Conservation (phyloP, 345 rosid genomes). For the Physaria fendleri region DNA sequence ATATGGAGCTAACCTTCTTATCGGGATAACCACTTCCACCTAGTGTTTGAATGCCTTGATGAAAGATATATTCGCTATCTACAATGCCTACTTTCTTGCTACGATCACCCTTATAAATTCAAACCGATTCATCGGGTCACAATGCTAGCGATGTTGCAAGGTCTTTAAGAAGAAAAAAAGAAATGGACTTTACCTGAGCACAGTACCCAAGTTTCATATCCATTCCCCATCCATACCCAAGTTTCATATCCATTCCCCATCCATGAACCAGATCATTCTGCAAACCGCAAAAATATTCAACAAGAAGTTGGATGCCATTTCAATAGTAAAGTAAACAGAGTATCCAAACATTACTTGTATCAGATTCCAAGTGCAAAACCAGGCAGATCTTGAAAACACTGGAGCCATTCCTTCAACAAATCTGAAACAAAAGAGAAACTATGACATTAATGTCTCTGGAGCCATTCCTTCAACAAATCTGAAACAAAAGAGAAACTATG, state of each 20-base stretch:
- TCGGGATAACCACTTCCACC: constrained; percentile 54
- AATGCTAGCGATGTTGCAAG: neutral
- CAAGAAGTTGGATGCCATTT: neutral
- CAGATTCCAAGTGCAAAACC: constrained; percentile 99
- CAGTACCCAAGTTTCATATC: constrained; percentile 98
- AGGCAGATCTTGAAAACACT: constrained; percentile 93
- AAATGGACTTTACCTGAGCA: constrained; percentile 60
- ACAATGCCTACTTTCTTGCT: constrained; percentile 86
- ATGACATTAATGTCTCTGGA: too few relatives aligned
- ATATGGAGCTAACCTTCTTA: constrained; percentile 39
- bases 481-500: neutral
- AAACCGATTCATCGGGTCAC: neutral
- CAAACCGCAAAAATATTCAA: constrained; percentile 1
- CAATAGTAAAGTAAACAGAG: neutral
- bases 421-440: constrained; percentile 30
- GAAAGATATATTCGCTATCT: constrained; percentile 80
- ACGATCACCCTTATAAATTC: constrained; percentile 73
- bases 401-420: constrained; percentile 99
- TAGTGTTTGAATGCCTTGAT: constrained; percentile 80
- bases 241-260: constrained; percentile 99
- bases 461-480: constrained; percentile 99
- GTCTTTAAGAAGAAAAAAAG: neutral
- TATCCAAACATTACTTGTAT: constrained; percentile 61
- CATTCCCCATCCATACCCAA: constrained; percentile 99
- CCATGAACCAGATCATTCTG: constrained; percentile 97